Conservation (phyloP, 495 filamentous ascomycete genomes). For the Geoglossum glabrum region DNA sequence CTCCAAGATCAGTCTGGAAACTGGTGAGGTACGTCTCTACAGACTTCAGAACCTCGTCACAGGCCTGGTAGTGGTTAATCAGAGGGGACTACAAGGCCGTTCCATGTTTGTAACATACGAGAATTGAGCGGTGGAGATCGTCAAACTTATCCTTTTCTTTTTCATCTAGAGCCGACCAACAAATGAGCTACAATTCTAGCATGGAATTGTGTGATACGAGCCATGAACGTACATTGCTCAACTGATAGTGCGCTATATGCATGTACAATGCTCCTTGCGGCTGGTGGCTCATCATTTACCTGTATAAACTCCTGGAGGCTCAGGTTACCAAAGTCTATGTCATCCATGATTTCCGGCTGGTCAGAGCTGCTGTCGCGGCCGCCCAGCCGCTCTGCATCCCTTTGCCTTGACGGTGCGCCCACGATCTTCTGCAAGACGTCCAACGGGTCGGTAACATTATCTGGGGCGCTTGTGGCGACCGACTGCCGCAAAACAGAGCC, state of each 20-base stretch:
- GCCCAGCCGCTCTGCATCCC: constrained; percentile 6
- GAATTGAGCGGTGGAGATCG: constrained; percentile 75
- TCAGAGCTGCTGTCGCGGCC: constrained; percentile 7
- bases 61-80: constrained; percentile 29
- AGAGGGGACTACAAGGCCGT: neutral
- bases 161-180: constrained; percentile 35
- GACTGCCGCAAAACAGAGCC: constrained; percentile 41
- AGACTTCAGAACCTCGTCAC: constrained; percentile 81
- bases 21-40: constrained; percentile 80
- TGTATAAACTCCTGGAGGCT: constrained; percentile 51
- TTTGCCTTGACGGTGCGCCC: constrained; percentile 27
- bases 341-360: constrained; percentile 29
- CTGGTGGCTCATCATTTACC: constrained; percentile 19
- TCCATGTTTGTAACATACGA: constrained; percentile 13
- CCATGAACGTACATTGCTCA: constrained; percentile 44
- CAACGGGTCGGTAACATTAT: constrained; percentile 47
- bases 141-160: constrained; percentile 75
- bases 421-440: constrained; percentile 54
- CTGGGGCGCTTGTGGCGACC: constrained; percentile 25
- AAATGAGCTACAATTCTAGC: constrained; percentile 12
- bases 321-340: constrained; percentile 62
- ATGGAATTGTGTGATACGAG: constrained; percentile 10
- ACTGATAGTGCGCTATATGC: constrained; percentile 43
- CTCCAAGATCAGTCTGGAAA: constrained; percentile 79
- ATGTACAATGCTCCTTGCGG: constrained; percentile 19